Conservation (phyloP, 2,329 filamentous ascomycete species). For the Diaporthe batatas region DNA sequence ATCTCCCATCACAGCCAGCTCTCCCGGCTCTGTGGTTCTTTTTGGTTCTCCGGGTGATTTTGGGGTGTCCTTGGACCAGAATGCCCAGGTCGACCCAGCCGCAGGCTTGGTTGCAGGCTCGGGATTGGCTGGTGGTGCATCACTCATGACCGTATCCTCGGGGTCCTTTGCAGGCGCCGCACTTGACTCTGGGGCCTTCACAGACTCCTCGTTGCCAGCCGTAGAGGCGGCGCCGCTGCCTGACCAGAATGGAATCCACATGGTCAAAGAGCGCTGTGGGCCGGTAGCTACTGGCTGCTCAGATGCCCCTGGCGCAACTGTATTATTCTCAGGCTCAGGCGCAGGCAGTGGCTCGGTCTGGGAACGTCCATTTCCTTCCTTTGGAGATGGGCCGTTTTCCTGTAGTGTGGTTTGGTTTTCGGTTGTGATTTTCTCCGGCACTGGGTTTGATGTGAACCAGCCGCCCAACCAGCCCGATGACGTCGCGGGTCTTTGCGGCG, state of each 20-base stretch:
- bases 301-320: neutral
- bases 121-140: slow-evolving; percentile 53
- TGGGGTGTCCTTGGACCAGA: slow-evolving; percentile 76
- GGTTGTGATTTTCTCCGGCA: slow-evolving; percentile 19
- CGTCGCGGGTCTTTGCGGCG: slow-evolving; percentile 45
- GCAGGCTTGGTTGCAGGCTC: slow-evolving; percentile 56
- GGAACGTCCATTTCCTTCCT: slow-evolving; percentile 22
- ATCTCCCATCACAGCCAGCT: slow-evolving; percentile 70
- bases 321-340: neutral
- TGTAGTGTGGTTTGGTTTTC: slow-evolving; percentile 43
- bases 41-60: slow-evolving; percentile 50
- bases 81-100: slow-evolving; percentile 80
- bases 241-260: slow-evolving; percentile 52
- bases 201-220: slow-evolving; percentile 31
- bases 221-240: slow-evolving; percentile 38
- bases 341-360: slow-evolving; percentile 14
- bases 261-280: slow-evolving; percentile 24
- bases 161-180: slow-evolving; percentile 48
- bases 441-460: slow-evolving; percentile 58
- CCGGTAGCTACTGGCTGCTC: slow-evolving; percentile 42
- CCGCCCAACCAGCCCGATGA: slow-evolving; percentile 66
- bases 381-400: slow-evolving; percentile 39
- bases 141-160: slow-evolving; percentile 59
- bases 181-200: slow-evolving; percentile 39
- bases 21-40: slow-evolving; percentile 57